Base-by-base conservation (phyloP, 2,329 filamentous ascomycete species). In the Aspergillus puulaauensis region DNA sequence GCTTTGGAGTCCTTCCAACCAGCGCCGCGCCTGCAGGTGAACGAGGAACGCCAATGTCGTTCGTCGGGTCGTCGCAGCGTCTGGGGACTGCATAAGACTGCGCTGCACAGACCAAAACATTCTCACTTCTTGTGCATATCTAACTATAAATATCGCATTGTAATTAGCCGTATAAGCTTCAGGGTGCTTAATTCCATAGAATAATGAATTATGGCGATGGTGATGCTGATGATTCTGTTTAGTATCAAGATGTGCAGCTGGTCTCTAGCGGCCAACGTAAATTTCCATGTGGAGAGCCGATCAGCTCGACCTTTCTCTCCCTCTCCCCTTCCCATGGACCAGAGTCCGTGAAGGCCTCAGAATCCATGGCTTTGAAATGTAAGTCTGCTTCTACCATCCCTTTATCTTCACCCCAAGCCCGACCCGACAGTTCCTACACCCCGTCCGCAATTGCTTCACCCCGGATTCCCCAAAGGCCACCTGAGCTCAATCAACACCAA, bases 1-100 rank as follows among this genome's bases (percentile, higher is more conserved):
- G 93, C 53, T 97, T 96, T 68, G 93, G 93, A 2, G 90, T 97
- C 14, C 79, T 98, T 56, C 93, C 93, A 2, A 82, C 86, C 1
- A 80, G 74, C 19, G 70, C 62, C 40, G 52, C 51, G 6, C 39
- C 68, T 17, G 60, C 70, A 27, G 66, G 58, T 46, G 67, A 73
- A 52, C 62, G 77, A 57, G 69, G 70, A 31, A 73, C 78, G 37
- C 75, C 77, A 14, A 79, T 89, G 65, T 86, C 86, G 54, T 83
- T 90, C 58, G 79, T 90, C 45, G 86, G 84, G 17, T 66, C 72
- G 50, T 83, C 82, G 23, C 89, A 91, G 72, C 82, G 90, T 62
- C 77, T 92, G 44, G 89, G 90, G 1, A 83, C 45, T 6, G 21
- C 89, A 51, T 92, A 75, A 83, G 47, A 44, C 21, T 48, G 52